Conservation (phyloP, 2,329 filamentous ascomycete genomes). For the Penicillium decumbens region DNA sequence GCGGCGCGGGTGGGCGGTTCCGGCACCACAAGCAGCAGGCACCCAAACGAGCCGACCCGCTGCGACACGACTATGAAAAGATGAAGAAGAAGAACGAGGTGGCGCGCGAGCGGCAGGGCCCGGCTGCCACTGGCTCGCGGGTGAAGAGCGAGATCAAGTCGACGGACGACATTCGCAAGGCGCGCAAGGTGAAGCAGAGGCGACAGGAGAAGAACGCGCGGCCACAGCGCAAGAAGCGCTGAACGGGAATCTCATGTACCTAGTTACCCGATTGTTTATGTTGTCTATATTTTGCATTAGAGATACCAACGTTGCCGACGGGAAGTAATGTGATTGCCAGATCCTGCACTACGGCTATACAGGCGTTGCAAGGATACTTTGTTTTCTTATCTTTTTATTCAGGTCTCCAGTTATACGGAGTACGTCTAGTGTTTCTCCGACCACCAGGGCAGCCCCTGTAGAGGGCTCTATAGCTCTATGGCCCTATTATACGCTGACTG, state of each 20-base stretch:
- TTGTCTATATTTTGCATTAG: constrained; percentile 14
- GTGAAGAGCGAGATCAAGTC: constrained; percentile 78
- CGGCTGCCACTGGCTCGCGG: constrained; percentile 39
- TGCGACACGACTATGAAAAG: constrained; percentile 80
- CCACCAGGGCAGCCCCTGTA: too few species aligned
- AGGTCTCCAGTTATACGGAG: too few species aligned
- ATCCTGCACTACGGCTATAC: background rate
- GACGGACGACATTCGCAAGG: constrained; percentile 78
- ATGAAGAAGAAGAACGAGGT: constrained; percentile 86
- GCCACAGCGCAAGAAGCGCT: constrained; percentile 60
- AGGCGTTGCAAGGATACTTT: background rate
- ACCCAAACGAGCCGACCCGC: constrained; percentile 91
- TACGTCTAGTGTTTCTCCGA: too few species aligned
- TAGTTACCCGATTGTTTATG: background rate
- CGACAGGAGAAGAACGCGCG: constrained; percentile 83
- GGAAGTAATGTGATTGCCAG: background rate
- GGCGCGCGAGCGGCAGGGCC: constrained; percentile 64
- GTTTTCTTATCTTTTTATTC: too few species aligned
- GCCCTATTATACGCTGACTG: background rate
- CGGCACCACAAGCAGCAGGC: constrained; percentile 83
- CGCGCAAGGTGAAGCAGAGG: constrained; percentile 70
- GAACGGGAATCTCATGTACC: background rate
- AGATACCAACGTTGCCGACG: constrained; percentile 12
- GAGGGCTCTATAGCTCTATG: background rate
- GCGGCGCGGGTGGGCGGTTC: constrained; percentile 55